A percentile compares a stretch with the other conserved stretches of the same genome.
phyloP scores from a whole-genome alignment of 2,329 filamentous ascomycete species.

The Aureobasidium melanogenum region DNA sequence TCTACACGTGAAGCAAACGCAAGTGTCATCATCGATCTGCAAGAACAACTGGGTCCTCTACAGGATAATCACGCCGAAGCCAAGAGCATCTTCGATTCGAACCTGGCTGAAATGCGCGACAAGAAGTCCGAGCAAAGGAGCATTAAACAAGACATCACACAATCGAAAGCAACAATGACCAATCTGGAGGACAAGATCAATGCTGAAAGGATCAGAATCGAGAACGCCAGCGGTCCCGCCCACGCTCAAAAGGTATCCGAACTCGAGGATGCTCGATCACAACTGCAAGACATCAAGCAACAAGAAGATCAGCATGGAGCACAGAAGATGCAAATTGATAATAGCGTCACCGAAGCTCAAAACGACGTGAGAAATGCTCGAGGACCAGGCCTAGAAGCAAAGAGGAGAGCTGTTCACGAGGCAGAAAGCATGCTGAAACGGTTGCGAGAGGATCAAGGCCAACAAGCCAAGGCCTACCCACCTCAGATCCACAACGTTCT shows the following conservation, averaged over 20 bases:
- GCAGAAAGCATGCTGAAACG: conserved; percentile 34
- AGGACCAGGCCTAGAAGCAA: conserved; percentile 17
- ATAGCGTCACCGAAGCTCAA: conserved; percentile 28
- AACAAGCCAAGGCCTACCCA: conserved; percentile 57
- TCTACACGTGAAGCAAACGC: conserved; percentile 30
- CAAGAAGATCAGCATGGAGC: conserved; percentile 37
- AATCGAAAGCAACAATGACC: conserved; percentile 36
- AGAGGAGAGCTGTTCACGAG: conserved; percentile 33
- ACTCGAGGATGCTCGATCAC: conserved; percentile 43
- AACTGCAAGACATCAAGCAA: conserved; percentile 32
- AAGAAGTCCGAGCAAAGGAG: conserved; percentile 51
- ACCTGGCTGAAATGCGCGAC: conserved; percentile 19
- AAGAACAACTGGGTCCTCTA: conserved; percentile 33
- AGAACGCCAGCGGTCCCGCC: conserved; percentile 56
- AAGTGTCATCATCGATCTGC: conserved; percentile 24
- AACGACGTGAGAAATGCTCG: conserved; percentile 27
- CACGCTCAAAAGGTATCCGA: conserved; percentile 53
- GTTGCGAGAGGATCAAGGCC: conserved; percentile 50
- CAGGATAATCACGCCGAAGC: conserved; percentile 40
- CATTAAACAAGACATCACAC: conserved; percentile 51
- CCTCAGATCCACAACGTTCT: conserved; percentile 55
- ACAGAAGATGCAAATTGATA: conserved; percentile 30
- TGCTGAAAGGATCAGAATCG: conserved; percentile 52
- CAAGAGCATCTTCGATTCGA: conserved; percentile 42
- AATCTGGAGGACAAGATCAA: conserved; percentile 38